These are phyloP conservation scores for Brettanomyces anomalus DNA, from an alignment of 805 yeast genomes.

Conservation along the genomic window DNA sequence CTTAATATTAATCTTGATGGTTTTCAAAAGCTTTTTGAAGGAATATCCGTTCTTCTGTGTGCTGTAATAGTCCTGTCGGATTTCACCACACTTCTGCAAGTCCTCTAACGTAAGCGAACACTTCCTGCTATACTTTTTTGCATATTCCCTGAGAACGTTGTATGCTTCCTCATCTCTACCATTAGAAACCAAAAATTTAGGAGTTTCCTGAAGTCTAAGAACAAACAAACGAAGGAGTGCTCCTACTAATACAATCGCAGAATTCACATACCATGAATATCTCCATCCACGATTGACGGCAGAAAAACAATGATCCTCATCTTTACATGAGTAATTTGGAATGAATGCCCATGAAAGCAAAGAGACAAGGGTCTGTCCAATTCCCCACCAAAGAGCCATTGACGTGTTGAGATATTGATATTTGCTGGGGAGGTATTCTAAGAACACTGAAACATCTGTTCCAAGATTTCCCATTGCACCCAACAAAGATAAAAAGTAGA, in stretches of 20 bases:
- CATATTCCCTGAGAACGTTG: constrained; percentile 33
- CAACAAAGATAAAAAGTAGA: constrained; percentile 35
- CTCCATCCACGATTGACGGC: constrained; percentile 52
- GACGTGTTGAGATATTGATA: constrained; percentile 44
- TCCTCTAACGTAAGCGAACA: constrained; percentile 38
- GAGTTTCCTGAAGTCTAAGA: constrained; percentile 42
- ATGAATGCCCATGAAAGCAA: constrained; percentile 49
- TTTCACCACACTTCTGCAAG: constrained; percentile 35
- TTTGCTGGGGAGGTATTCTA: constrained; percentile 44
- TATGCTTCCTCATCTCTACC: constrained; percentile 44
- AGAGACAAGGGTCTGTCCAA: constrained; percentile 48
- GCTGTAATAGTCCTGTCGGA: constrained; percentile 18
- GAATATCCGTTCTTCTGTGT: constrained; percentile 15
- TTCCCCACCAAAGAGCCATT: constrained; percentile 54
- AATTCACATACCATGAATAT: constrained; percentile 44
- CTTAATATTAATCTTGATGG: constrained; percentile 31
- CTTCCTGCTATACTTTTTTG: constrained; percentile 34
- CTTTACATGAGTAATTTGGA: constrained; percentile 38
- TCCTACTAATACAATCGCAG: constrained; percentile 41
- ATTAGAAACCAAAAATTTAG: constrained; percentile 42
- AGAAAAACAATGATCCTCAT: constrained; percentile 35
- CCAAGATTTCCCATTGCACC: constrained; percentile 53
- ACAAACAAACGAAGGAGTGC: constrained; percentile 40
- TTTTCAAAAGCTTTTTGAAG: constrained; percentile 18
- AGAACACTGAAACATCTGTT: constrained; percentile 42